Conservation (phyloP, 495 filamentous ascomycete genomes). For the Arthonia radiata region DNA sequence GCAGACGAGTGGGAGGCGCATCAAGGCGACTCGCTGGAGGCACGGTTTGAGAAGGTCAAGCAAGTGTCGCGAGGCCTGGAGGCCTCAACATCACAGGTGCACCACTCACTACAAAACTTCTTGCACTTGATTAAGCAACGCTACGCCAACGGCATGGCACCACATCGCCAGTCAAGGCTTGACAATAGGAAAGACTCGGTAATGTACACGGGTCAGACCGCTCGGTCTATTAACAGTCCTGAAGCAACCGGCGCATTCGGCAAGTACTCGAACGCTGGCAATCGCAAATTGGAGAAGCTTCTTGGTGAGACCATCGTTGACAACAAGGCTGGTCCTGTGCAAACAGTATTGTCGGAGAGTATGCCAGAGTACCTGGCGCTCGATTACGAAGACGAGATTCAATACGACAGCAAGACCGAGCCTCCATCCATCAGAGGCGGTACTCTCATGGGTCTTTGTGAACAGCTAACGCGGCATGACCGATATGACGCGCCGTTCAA, state of each 20-base stretch:
- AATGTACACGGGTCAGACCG: too few relatives aligned
- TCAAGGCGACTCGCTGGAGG: constrained; percentile 78
- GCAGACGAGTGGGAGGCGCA: constrained; percentile 87
- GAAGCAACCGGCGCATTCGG: too few relatives aligned
- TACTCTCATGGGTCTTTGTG: constrained; percentile 71
- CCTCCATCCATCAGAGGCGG: constrained; percentile 57
- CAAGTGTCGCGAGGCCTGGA: constrained; percentile 56
- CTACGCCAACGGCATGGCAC: too few relatives aligned
- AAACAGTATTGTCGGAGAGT: too few relatives aligned
- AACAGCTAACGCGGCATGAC: constrained; percentile 87
- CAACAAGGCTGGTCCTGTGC: too few relatives aligned
- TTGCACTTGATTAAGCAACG: constrained; percentile 55
- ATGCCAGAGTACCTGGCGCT: constrained; percentile 62
- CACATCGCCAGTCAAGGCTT: too few relatives aligned
- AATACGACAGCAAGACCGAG: constrained; percentile 57
- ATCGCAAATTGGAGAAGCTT: too few relatives aligned
- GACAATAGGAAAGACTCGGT: too few relatives aligned
- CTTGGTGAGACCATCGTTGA: too few relatives aligned
- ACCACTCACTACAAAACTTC: constrained; percentile 66
- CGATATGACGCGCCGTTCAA: constrained; percentile 89
- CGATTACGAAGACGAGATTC: constrained; percentile 73
- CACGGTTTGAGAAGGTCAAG: constrained; percentile 54
- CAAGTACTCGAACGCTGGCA: too few relatives aligned
- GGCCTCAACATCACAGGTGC: constrained; percentile 61
- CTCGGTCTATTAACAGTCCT: too few relatives aligned